phyloP scores from a whole-genome alignment of 2,329 filamentous ascomycete species.

The Laburnicola sp. region DNA sequence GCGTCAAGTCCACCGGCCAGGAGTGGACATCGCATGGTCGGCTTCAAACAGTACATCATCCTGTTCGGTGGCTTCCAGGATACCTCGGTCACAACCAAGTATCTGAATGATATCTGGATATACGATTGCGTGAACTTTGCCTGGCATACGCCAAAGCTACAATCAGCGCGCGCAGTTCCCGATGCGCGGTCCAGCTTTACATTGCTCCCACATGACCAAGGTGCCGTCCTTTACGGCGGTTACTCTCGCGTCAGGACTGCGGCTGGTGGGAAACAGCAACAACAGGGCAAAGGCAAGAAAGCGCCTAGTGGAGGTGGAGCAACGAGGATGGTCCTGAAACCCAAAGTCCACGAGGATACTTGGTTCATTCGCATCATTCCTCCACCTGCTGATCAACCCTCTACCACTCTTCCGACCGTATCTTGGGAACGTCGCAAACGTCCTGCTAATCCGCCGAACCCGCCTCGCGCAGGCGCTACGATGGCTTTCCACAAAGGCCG shows the following conservation, averaged over 20 bases:
- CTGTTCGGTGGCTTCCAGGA: conserved; percentile 97
- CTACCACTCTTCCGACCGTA: conserved; percentile 69
- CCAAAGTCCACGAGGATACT: conserved; percentile 90
- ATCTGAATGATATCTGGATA: conserved; percentile 90
- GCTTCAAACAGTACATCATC: conserved; percentile 95
- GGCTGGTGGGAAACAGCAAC: conserved; percentile 62
- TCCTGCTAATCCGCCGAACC: conserved; percentile 84
- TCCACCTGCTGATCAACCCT: conserved; percentile 67
- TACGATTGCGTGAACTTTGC: conserved; percentile 87
- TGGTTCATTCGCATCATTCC: conserved; percentile 85
- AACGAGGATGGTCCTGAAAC: conserved; percentile 75
- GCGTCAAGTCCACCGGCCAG: conserved; percentile 79
- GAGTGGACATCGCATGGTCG: conserved; percentile 93
- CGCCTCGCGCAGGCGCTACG: conserved; percentile 81
- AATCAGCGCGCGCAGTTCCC: conserved; percentile 80
- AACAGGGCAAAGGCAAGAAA: conserved; percentile 44
- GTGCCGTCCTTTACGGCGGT: conserved; percentile 87
- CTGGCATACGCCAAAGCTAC: conserved; percentile 78
- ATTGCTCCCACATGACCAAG: conserved; percentile 84
- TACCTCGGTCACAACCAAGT: conserved; percentile 91
- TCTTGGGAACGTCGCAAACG: conserved; percentile 94
- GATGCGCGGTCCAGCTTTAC: conserved; percentile 91
- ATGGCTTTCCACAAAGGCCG: conserved; percentile 94
- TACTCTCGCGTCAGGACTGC: conserved; percentile 85
- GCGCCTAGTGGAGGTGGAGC: conserved; percentile 60